Base-by-base conservation (phyloP, 2,329 filamentous ascomycete genomes). In the Botrytis cinerea region DNA sequence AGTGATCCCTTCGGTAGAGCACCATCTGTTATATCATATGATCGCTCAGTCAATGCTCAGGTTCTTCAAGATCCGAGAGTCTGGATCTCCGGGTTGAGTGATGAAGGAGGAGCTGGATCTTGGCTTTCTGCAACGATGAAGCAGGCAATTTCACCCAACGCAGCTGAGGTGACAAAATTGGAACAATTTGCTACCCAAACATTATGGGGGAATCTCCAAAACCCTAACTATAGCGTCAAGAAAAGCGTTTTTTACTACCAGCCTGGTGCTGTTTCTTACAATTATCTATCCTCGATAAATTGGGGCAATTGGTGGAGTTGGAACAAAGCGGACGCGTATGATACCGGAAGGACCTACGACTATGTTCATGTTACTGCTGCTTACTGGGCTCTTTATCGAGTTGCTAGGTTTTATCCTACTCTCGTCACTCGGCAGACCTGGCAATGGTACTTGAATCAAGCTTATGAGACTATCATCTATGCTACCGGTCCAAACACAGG, bases 191-290 rank as follows among this genome's bases (percentile, higher is more conserved):
- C 87, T 4, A 83, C 86, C 45, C 80, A 84, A 5, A 86, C 87
- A 1, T 78, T 89, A 1, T 87, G 85, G 80, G 84, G 83, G 2
- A 83, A 80, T 0, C 81, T 90, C 5, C 87, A 89, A 74, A 82
- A 81, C 0, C 74, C 81, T 0, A 82, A 85, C 45, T 87, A 84
- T 71, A 82, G 81, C 0, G 87, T 90, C 3, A 82, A 84, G 16
- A 88, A 87, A 77, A 88, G 87, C 71, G 81, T 87, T 18, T 90
- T 90, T 81, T 90, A 84, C 80, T 88, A 90, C 73, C 83, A 89
- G 38, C 86, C 85, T 0, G 78, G 79, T 6, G 81, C 80, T 0
- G 78, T 86, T 0, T 77, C 79, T 5, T 89, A 85, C 75, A 54
- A 77, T 0, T 90, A 90, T 76, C 78, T 83, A 63, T 64, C 81